Conservation (phyloP, 352 stramenopile genomes). For the Globisporangium sylvaticum region DNA sequence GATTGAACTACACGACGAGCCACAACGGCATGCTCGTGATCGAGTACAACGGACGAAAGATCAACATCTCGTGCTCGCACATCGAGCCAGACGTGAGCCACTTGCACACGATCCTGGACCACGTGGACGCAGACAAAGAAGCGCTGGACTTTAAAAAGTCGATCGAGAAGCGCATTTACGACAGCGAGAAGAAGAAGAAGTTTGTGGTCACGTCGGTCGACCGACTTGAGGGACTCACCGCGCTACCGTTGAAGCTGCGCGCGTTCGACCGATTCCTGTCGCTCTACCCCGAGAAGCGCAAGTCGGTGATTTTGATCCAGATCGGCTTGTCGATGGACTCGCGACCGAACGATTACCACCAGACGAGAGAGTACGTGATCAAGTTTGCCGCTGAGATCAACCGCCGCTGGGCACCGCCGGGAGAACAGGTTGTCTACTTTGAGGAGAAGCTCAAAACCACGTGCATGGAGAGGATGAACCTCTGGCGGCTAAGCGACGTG, state of each 20-base stretch:
- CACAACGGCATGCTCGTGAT: constrained; percentile 88
- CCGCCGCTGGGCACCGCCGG: constrained; percentile 50
- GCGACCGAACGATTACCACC: constrained; percentile 90
- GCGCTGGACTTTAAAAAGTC: constrained; percentile 25
- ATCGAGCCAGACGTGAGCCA: constrained; percentile 91
- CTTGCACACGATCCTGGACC: constrained; percentile 61
- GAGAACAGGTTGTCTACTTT: constrained; percentile 66
- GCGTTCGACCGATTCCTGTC: constrained; percentile 95
- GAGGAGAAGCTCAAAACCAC: constrained; percentile 64
- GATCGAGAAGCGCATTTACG: constrained; percentile 39
- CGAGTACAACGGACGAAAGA: constrained; percentile 94
- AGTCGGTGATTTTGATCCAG: constrained; percentile 74
- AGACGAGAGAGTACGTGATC: constrained; percentile 89
- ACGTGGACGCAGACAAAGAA: constrained; percentile 36
- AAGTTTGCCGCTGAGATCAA: constrained; percentile 93
- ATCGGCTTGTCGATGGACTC: constrained; percentile 71
- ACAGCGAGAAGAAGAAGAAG: constrained; percentile 29
- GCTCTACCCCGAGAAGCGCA: constrained; percentile 65
- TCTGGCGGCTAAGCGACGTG: constrained; percentile 67
- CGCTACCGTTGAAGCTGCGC: constrained; percentile 95
- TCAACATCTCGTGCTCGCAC: constrained; percentile 96
- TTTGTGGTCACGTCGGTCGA: constrained; percentile 90
- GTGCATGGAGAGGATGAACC: constrained; percentile 58
- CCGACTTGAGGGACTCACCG: constrained; percentile 94
- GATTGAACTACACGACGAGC: constrained; percentile 91